Conservation (phyloP, 2,329 filamentous ascomycete species). For the Alternaria longipes region DNA sequence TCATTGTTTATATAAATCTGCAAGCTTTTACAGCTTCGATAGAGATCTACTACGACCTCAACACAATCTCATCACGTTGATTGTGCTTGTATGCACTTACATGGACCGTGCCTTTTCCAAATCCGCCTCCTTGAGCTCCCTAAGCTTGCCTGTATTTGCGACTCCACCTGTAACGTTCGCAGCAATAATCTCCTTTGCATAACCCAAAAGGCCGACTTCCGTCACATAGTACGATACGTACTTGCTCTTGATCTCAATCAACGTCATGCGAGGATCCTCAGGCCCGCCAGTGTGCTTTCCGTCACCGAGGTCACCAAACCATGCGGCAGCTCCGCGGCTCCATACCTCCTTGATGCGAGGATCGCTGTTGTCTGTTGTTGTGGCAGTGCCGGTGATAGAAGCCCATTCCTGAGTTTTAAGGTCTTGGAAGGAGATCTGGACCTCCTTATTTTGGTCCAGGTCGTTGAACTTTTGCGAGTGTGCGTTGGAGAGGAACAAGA, state of each 20-base stretch:
- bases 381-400: slow-evolving; percentile 56
- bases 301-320: slow-evolving; percentile 62
- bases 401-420: slow-evolving; percentile 59
- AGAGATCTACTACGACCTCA: slow-evolving; percentile 7
- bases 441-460: slow-evolving; percentile 53
- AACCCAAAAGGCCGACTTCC: slow-evolving; percentile 48
- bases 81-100: slow-evolving; percentile 8
- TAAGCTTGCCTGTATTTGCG: slow-evolving; percentile 54
- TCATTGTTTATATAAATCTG: neutral
- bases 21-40: slow-evolving; percentile 10
- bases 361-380: slow-evolving; percentile 55
- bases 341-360: slow-evolving; percentile 61
- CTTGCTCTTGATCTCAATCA: slow-evolving; percentile 52
- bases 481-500: slow-evolving; percentile 61
- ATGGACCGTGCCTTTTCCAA: slow-evolving; percentile 51
- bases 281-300: slow-evolving; percentile 58
- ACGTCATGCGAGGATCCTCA: slow-evolving; percentile 59
- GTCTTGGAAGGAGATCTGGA: slow-evolving; percentile 59
- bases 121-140: slow-evolving; percentile 61
- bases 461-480: slow-evolving; percentile 60
- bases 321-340: slow-evolving; percentile 52
- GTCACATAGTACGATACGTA: slow-evolving; percentile 53
- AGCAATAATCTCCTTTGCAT: slow-evolving; percentile 52
- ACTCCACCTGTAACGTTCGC: slow-evolving; percentile 52
- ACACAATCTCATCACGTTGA: neutral